Base-by-base conservation (phyloP, 1,284 basidiomycete genomes). In the Leccinum pachyderme region DNA sequence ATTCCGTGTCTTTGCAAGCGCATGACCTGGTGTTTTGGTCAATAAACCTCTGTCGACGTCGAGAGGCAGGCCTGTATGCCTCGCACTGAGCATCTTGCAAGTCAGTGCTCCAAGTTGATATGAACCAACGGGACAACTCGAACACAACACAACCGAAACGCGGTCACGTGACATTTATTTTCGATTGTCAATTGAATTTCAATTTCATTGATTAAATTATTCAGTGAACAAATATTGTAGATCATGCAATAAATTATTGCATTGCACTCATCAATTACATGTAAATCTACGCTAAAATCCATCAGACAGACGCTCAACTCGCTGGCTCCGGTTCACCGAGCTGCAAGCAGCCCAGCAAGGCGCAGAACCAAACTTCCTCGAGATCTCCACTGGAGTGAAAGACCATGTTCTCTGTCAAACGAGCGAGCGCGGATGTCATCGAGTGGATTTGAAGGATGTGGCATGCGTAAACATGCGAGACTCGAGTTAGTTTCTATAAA, bases 401-500 rank as follows among this genome's bases (percentile, higher is more conserved):
- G 68, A 75, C 72, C 79, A 77, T 87, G 83, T 89, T 87, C 87
- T 89, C 87, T 73, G 87, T 87, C 72, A 71, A 76, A 88, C 86
- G 85, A 84, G 84, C 64, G 79, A 81, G 79, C 78, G 84, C 79
- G 66, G 60, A 72, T 73, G 77, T 89, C 86, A 89, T 89, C 86
- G 78, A 85, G 77, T 85, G 86, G 83, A 88, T 81, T 79, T 82
- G 80, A 86, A 86, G 80, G 78, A 82, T 83, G 82, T 73, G 86
- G 86, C 86, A 88, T 84, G 83, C 81, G 79, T 87, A 87, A 86
- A 88, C 85, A 87, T 87, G 86, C 86, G 83, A 86, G 84, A 89
- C 84, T 86, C 79, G 84, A 86, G 87, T 88, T 85, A 88, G 87
- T 86, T 85, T 83, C 86, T 89, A 86, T 88, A 84, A 81, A 89